Percentiles rank a stretch among this genome's conserved stretches.
phyloP scores from a whole-genome alignment of 306 rosid genomes.

The Casuarina equisetifolia region DNA sequence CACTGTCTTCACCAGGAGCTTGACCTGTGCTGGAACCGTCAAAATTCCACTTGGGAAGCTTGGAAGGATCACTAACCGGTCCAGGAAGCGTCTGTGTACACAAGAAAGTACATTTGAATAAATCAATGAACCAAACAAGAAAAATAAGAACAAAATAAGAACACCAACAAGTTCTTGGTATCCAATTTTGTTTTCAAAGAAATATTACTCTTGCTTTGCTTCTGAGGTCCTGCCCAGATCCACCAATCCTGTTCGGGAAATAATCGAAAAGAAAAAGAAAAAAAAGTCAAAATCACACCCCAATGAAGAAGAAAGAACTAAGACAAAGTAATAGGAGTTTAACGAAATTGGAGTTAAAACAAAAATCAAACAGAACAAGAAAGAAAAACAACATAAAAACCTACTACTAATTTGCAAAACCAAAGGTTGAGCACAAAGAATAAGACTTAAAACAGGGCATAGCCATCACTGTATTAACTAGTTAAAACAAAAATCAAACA shows the following conservation, averaged over 20 bases:
- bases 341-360: neutral
- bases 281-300: neutral
- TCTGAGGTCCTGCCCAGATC: slow-evolving; percentile 88
- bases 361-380: neutral
- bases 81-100: slow-evolving; percentile 67
- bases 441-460: neutral
- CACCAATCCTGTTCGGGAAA: slow-evolving; percentile 68
- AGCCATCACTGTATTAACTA: neutral
- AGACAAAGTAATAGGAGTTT: neutral
- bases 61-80: slow-evolving; percentile 66
- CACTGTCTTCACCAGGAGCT: slow-evolving; percentile 91
- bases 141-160: neutral
- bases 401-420: neutral
- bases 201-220: slow-evolving; percentile 90
- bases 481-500: too few species aligned
- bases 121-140: neutral
- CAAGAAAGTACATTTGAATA: slow-evolving; percentile 9
- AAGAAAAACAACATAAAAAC: neutral
- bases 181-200: neutral
- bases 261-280: neutral
- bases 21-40: slow-evolving; percentile 96
- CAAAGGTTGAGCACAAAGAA: neutral
- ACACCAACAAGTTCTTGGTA: neutral
- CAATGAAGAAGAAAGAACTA: neutral
- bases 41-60: slow-evolving; percentile 88